phyloP scores from a whole-genome alignment of 1,284 basidiomycete genomes.

The Cerrena zonata region DNA sequence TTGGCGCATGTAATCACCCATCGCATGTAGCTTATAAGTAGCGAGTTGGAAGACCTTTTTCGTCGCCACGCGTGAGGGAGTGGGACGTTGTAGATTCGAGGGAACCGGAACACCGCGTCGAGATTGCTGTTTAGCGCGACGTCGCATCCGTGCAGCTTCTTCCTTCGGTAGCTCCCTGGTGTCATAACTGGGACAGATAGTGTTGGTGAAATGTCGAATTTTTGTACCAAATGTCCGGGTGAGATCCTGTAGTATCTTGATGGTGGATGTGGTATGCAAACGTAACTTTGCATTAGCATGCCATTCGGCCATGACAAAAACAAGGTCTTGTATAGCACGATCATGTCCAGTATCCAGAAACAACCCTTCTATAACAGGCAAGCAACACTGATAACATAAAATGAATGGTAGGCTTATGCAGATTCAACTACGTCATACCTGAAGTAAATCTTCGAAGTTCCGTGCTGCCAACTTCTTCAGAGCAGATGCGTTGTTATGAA shows the following conservation, averaged over 20 bases:
- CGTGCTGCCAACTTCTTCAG: constrained; percentile 27
- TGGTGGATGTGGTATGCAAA: constrained; percentile 19
- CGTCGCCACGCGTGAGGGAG: too few species aligned
- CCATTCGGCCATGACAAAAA: constrained; percentile 18
- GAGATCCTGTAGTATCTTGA: constrained; percentile 11
- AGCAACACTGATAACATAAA: constrained; percentile 24
- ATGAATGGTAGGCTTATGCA: neutral
- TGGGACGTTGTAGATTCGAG: too few species aligned
- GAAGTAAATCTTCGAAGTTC: constrained; percentile 6
- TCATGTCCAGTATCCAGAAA: constrained; percentile 23
- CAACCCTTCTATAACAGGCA: constrained; percentile 31
- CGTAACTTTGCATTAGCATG: constrained; percentile 22
- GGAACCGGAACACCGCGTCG: too few species aligned
- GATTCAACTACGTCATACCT: constrained; percentile 15
- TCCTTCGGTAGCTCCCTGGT: constrained; percentile 16
- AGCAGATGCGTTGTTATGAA: constrained; percentile 19
- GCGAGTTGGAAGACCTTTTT: constrained; percentile 14
- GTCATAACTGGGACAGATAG: constrained; percentile 11
- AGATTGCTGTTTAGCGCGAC: neutral
- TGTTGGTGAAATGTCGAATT: constrained; percentile 13
- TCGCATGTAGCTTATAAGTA: constrained; percentile 20
- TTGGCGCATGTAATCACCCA: constrained; percentile 16
- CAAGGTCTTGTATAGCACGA: constrained; percentile 11
- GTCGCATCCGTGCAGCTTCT: constrained; percentile 9
- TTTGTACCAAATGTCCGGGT: constrained; percentile 13